phyloP scores from a whole-genome alignment of 176 grass and related monocot genomes.

The Oryza longistaminata region DNA sequence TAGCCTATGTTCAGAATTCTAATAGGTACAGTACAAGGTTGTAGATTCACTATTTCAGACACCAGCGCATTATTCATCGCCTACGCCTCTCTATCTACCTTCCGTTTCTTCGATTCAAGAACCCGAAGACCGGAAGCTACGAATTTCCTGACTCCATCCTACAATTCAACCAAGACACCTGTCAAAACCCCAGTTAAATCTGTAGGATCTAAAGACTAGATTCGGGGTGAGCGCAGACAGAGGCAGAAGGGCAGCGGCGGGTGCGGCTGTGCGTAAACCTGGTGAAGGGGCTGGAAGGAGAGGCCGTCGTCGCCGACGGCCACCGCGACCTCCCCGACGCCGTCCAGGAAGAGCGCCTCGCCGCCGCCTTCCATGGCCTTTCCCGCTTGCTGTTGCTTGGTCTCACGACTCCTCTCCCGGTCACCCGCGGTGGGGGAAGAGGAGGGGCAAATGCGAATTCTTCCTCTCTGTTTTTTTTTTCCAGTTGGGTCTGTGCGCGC shows the following conservation, averaged over 20 bases:
- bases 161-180: neutral
- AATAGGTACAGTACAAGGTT: neutral
- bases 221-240: neutral
- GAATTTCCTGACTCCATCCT: neutral
- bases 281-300: constrained; percentile 56
- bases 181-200: neutral
- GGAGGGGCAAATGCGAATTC: neutral
- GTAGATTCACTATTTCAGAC: neutral
- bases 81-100: neutral
- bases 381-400: neutral
- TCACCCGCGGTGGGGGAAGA: neutral
- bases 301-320: constrained; percentile 48
- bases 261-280: constrained; percentile 47
- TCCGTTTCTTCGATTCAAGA: neutral
- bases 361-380: constrained; percentile 53
- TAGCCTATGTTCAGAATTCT: neutral
- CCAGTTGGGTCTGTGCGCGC: neutral
- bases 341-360: constrained; percentile 58
- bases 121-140: neutral
- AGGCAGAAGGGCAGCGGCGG: neutral
- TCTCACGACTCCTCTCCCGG: neutral
- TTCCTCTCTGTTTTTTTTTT: neutral
- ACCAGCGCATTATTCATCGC: neutral
- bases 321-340: constrained; percentile 64
- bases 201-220: constrained; percentile 25